A percentile compares a stretch with the other conserved stretches of the same genome.
Evolutionary conservation across 2,329 filamentous ascomycete genomes (phyloP).

Genomic region (Onygenales sp.): DNA sequence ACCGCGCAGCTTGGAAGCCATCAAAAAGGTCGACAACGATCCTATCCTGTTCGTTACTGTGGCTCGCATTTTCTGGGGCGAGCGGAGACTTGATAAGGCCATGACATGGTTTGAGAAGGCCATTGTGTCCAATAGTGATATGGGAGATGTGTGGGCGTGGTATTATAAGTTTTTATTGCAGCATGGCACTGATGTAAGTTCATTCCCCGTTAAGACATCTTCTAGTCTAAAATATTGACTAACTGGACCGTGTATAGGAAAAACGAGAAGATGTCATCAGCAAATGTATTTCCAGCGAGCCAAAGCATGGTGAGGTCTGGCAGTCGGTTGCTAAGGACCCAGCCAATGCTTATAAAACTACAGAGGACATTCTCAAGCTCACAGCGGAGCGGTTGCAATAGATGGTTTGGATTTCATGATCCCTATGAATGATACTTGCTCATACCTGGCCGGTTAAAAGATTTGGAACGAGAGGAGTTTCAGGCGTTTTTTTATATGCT

Average conservation of each 20-base stretch:
- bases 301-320: conserved; percentile 88
- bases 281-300: conserved; percentile 76
- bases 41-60: conserved; percentile 82
- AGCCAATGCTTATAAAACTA: conserved; percentile 61
- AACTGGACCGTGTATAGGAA: conserved; percentile 40
- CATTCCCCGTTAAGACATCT: neutral
- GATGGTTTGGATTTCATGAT: neutral
- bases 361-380: conserved; percentile 73
- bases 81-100: conserved; percentile 85
- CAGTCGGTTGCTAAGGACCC: conserved; percentile 79
- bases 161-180: conserved; percentile 89
- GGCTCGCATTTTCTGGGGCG: conserved; percentile 91
- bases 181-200: conserved; percentile 68
- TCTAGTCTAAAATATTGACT: conserved; percentile 7
- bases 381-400: conserved; percentile 47
- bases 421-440: neutral
- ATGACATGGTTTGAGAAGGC: conserved; percentile 98
- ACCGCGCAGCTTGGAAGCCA: conserved; percentile 80
- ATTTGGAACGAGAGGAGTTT: neutral
- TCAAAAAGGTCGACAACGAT: conserved; percentile 94
- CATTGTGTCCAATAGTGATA: conserved; percentile 73
- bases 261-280: conserved; percentile 76
- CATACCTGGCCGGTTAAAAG: neutral
- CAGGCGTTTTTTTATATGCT: neutral
- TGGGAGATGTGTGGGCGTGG: conserved; percentile 95